Evolutionary conservation across 805 yeast genomes (phyloP), one percentile per base, ranked within the genome.

Genomic region (Dipodascus albidus): DNA sequence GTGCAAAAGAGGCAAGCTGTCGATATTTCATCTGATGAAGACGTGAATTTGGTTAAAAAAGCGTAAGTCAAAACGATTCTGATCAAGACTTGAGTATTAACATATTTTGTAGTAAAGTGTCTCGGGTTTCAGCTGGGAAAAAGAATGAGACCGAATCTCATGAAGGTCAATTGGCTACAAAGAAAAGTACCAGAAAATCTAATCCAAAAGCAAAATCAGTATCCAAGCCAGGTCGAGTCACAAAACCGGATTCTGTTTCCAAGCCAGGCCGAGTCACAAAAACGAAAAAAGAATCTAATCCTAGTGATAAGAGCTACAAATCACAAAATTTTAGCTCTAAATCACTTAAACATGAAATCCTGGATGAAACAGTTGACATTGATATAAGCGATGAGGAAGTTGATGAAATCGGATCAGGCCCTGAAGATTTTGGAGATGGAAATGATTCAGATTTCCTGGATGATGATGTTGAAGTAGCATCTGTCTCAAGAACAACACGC

Each of bases 361-460:
- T n/a, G n/a, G n/a, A 47, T 19, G 24, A 15, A 50, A 24, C 9
- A 50, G 49, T 8, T 41, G 17, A 47, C 17, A 20, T 9, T 11
- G 17, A 48, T 19, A n/a, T 19, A 15, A 31, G 50, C 15, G 52
- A 49, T 4, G 57, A 54, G 11, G 50, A 48, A 9, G 20, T 50
- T 31, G 52, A 56, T 33, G 52, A 51, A 14, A 38, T 50, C 14
- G 54, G 52, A 8, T 38, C 44, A 11, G 58, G 50, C 3, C 54
- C 58, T 9, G 42, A 23, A 47, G 54, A 54, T 35, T 56, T 56
- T 33, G 52, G 55, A 19, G 21, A 23, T 33, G 19, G 47, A 2
- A 41, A 24, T 15, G 22, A 50, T 17, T 19, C 31, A 17, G 38
- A 47, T n/a, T 38, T 20, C 22, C 15, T 35, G 23, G 50, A 33